Base-by-base conservation (phyloP, 371 early-diverging fungal species). In the Phascolomyces articulosus region DNA sequence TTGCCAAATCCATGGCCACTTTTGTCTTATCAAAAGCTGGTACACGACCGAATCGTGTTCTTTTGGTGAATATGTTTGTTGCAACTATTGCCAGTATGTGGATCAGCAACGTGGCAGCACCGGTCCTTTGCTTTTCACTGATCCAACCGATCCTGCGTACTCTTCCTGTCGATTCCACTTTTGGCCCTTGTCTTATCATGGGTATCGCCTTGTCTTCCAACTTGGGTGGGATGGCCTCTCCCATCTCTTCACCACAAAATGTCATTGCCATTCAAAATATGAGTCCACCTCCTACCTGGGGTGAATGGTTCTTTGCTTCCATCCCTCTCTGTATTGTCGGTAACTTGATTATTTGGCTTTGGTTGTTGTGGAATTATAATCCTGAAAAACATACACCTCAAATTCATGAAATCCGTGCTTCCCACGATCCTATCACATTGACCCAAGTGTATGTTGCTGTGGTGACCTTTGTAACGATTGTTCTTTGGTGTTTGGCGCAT, bases 21-120 rank as follows among this genome's bases (percentile, higher is more conserved):
- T 84, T 89, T 66, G 91, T 97, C 2, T 82, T 98, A 15, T 87
- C 93, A n/a, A 89, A 87, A 69, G 97, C 97, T 0, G 98, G 96
- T 15, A 91, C 92, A 15, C 82, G 85, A 20, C 96, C 97, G 11
- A 85, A 84, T 53, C 78, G 79, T 13, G 96, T 98, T 3, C 75
- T 98, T 15, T 79, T 98, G 38, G 93, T 95, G 27, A 94, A 92
- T 64, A 97, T 98, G 96, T 78, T 95, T 55, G 95, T 98, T 2
- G 95, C 96, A 20, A 95, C 96, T 1, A 84, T 98, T 69, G 91
- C 94, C 4, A 93, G 93, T 79, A 97, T 97, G 97, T 96, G 95
- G 96, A 97, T 98, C 69, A 90, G 90, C 58, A 98, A 98, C 70
- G 98, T 98, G 4, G 98, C 98, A 4, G 96, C 98, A 0, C 98